These are phyloP conservation scores for Krasilnikovozyma curviuscula DNA, from an alignment of 768 basidiomycete genomes.

Conservation along the genomic window DNA sequence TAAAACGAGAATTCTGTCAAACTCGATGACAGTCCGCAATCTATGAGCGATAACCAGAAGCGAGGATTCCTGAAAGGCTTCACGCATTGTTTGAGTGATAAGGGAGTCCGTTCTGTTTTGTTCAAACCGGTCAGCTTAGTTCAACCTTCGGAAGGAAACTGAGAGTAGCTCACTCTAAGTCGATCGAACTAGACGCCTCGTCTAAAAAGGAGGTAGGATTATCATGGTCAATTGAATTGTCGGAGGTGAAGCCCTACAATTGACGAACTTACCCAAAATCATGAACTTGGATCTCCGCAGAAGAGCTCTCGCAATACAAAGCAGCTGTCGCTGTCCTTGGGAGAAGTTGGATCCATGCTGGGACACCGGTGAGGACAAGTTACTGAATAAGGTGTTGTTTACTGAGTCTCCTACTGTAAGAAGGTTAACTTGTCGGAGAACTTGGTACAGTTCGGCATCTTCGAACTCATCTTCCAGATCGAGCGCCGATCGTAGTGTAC, in stretches of 20 bases:
- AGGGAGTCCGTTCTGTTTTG: constrained; percentile 22
- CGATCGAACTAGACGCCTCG: constrained; percentile 24
- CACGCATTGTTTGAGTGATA: constrained; percentile 22
- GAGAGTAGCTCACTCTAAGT: constrained; percentile 21
- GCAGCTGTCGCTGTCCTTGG: constrained; percentile 24
- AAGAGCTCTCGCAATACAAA: constrained; percentile 23
- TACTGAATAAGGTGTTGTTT: constrained; percentile 1
- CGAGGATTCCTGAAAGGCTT: constrained; percentile 21
- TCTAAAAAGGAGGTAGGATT: too few species aligned
- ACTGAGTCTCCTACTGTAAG: constrained; percentile 6
- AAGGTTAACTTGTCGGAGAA: constrained; percentile 22
- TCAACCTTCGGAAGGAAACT: background rate
- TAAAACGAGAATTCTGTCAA: too few species aligned
- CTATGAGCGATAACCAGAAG: constrained; percentile 26
- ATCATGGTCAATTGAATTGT: background rate
- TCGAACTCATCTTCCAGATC: constrained; percentile 20
- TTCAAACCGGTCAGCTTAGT: background rate
- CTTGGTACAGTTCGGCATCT: constrained; percentile 17
- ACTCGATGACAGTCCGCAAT: constrained; percentile 24
- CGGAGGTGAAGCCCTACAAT: background rate
- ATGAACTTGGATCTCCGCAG: constrained; percentile 21
- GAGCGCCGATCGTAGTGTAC: constrained; percentile 23
- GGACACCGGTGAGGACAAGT: constrained; percentile 2
- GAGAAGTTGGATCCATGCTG: constrained; percentile 19
- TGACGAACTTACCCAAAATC: constrained; percentile 22